A percentile compares a stretch with the other conserved stretches of the same genome.
These are phyloP conservation scores for Penicillium sp. DNA, from an alignment of 2,329 filamentous ascomycete genomes.

Conservation along the genomic window DNA sequence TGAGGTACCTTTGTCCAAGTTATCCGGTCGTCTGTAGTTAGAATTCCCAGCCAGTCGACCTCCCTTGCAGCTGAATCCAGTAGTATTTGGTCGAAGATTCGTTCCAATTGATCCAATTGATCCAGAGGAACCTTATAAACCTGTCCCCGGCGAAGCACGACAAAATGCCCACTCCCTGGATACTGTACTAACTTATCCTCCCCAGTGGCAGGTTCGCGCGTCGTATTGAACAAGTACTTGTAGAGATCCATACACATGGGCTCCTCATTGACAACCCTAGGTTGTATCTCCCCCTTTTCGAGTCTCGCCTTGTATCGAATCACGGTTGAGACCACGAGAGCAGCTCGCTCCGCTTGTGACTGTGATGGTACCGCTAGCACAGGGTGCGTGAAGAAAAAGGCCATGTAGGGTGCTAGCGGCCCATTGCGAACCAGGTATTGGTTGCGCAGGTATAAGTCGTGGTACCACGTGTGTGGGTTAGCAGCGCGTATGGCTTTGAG, in stretches of 20 bases:
- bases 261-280: neutral
- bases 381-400: neutral
- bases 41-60: neutral
- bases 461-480: neutral
- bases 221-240: neutral
- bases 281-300: neutral
- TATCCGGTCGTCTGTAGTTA: neutral
- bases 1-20: slow-evolving; percentile 5
- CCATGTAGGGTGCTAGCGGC: neutral
- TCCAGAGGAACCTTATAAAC: neutral
- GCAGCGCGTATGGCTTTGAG: neutral
- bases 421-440: neutral
- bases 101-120: neutral
- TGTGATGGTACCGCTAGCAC: neutral
- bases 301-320: neutral
- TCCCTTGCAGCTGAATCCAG: neutral
- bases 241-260: neutral
- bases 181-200: neutral
- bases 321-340: neutral
- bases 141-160: slow-evolving; percentile 3
- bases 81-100: neutral
- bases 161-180: neutral
- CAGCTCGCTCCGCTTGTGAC: neutral
- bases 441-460: neutral
- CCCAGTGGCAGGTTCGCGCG: neutral